Conservation (phyloP, 2,329 filamentous ascomycete genomes). For the Periconia sp. region DNA sequence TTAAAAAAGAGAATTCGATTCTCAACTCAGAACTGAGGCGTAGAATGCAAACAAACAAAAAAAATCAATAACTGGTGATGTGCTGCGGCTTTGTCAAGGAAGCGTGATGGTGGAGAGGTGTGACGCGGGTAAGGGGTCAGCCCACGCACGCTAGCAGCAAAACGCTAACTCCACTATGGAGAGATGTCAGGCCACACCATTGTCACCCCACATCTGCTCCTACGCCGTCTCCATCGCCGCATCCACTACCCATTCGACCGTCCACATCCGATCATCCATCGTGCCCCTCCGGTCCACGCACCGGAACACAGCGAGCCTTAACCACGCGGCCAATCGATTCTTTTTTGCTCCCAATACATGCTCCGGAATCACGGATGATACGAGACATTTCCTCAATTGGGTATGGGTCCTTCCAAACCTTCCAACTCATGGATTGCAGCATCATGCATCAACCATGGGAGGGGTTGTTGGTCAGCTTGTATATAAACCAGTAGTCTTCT, state of each 20-base stretch:
- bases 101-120: background rate
- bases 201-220: background rate
- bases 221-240: too few species aligned
- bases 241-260: background rate
- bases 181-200: background rate
- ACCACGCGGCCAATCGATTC: background rate
- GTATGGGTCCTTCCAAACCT: background rate
- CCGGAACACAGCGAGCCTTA: background rate
- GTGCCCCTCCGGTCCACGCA: background rate
- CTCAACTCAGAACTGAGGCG: too few species aligned
- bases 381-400: background rate
- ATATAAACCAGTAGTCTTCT: background rate
- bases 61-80: background rate
- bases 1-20: too few species aligned
- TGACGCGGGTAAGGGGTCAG: background rate
- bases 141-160: background rate
- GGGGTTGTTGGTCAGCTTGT: background rate
- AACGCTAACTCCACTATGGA: background rate
- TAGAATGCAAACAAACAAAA: background rate
- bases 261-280: background rate
- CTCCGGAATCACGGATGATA: background rate
- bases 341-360: background rate
- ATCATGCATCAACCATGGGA: background rate
- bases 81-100: background rate
- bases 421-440: background rate